phyloP scores from a whole-genome alignment of 2,329 filamentous ascomycete genomes.

The Paraconiothyrium brasiliense region DNA sequence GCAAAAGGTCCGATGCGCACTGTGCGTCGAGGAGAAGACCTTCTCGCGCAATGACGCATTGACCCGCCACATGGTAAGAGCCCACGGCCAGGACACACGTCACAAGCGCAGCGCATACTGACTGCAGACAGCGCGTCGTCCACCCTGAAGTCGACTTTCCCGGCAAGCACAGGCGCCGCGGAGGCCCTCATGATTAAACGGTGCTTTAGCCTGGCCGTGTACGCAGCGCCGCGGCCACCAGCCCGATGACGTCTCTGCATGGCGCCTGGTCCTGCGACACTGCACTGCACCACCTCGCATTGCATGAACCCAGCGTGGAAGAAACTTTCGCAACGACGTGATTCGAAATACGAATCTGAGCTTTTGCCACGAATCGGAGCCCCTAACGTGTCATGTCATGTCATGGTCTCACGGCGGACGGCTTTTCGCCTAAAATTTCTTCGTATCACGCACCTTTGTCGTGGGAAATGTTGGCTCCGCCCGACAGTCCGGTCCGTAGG shows the following conservation, averaged over 20 bases:
- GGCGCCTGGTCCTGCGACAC: slow-evolving; percentile 28
- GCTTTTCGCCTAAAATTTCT: not conserved
- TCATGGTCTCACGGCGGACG: not conserved
- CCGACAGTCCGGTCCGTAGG: slow-evolving; percentile 10
- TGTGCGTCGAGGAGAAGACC: slow-evolving; percentile 96
- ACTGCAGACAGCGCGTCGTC: slow-evolving; percentile 70
- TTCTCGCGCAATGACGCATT: slow-evolving; percentile 96
- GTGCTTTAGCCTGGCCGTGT: not conserved
- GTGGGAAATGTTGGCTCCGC: not conserved
- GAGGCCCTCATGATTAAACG: slow-evolving; percentile 47
- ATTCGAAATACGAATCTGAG: not conserved
- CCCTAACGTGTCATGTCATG: not conserved
- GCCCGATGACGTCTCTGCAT: slow-evolving; percentile 32
- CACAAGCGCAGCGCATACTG: slow-evolving; percentile 31
- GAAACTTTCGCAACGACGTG: not conserved
- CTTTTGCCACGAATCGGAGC: not conserved
- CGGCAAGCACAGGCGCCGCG: slow-evolving; percentile 66
- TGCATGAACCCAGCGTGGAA: slow-evolving; percentile 4
- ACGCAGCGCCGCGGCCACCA: slow-evolving; percentile 18
- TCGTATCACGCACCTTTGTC: not conserved
- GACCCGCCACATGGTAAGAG: slow-evolving; percentile 79
- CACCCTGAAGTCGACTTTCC: slow-evolving; percentile 87
- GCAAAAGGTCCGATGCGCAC: slow-evolving; percentile 90
- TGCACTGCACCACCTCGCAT: slow-evolving; percentile 23
- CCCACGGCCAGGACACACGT: slow-evolving; percentile 24